A percentile compares a stretch with the other conserved stretches of the same genome.
Conservation (phyloP, 2,329 filamentous ascomycete species). For the Sclerotinia sclerotiorum region DNA sequence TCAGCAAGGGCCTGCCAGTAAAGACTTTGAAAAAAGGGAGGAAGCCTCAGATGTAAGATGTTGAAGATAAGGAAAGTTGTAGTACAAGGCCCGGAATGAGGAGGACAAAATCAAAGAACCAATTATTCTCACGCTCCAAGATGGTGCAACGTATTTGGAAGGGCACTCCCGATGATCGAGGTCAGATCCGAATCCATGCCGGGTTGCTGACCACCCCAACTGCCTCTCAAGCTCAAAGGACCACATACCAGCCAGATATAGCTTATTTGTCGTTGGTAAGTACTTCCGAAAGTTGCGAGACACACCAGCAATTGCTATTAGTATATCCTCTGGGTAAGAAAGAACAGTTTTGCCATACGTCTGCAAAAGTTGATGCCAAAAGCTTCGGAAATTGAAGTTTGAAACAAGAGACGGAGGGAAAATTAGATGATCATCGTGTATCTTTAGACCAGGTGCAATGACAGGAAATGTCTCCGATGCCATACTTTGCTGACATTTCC, state of each 20-base stretch:
- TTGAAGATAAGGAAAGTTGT: neutral
- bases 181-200: too few relatives aligned
- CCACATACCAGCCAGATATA: conserved; percentile 6
- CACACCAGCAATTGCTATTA: neutral
- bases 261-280: neutral
- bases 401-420: neutral
- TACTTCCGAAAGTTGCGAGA: neutral
- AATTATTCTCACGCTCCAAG: conserved; percentile 5
- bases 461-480: neutral
- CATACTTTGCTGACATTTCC: neutral
- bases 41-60: neutral
- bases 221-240: conserved; percentile 7
- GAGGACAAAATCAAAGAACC: neutral
- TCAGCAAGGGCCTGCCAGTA: neutral
- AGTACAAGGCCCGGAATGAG: neutral
- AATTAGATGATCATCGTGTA: neutral
- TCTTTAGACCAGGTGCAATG: neutral
- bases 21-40: neutral
- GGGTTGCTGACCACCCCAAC: neutral
- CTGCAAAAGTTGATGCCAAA: neutral
- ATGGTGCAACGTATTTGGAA: neutral
- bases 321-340: neutral
- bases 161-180: neutral
- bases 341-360: neutral
- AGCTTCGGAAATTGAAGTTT: neutral